These are phyloP conservation scores for Dissophora globulifera DNA, from an alignment of 192 early-diverging fungal genomes.

Conservation along the genomic window DNA sequence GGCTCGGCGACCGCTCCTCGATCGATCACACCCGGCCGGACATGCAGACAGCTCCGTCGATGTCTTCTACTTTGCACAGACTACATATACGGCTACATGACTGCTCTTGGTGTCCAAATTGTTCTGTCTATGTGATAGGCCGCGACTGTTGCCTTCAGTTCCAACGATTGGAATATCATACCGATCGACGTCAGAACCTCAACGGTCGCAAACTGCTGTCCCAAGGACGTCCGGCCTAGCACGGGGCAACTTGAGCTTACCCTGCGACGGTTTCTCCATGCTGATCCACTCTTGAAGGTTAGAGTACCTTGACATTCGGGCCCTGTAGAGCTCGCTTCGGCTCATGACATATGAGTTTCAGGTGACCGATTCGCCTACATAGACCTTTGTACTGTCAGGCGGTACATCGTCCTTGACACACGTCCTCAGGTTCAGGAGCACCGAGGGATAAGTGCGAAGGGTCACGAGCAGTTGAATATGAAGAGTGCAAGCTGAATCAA, in stretches of 20 bases:
- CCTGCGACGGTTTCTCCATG: constrained; percentile 5
- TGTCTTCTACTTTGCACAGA: too few relatives aligned
- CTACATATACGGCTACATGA: too few relatives aligned
- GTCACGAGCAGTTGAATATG: constrained; percentile 57
- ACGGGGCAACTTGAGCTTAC: constrained; percentile 8
- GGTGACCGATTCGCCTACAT: constrained; percentile 55
- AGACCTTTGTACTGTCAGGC: constrained; percentile 69
- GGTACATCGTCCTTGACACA: constrained; percentile 65
- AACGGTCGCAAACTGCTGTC: constrained; percentile 14
- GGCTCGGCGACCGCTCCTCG: too few relatives aligned
- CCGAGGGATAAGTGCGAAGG: constrained; percentile 69
- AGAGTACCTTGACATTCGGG: constrained; percentile 64
- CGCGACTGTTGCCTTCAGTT: too few relatives aligned
- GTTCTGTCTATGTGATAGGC: too few relatives aligned
- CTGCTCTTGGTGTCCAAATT: too few relatives aligned
- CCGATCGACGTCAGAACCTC: constrained; percentile 5
- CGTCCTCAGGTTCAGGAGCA: constrained; percentile 59
- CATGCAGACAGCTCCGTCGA: too few relatives aligned
- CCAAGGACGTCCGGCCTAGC: background rate
- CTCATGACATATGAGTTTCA: constrained; percentile 66
- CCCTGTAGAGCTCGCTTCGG: constrained; percentile 68
- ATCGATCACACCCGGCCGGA: too few relatives aligned
- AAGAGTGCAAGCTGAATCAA: too few relatives aligned
- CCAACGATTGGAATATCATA: constrained; percentile 12
- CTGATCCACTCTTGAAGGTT: constrained; percentile 61